Percentiles rank a stretch among this genome's conserved stretches.
Evolutionary conservation across 352 stramenopile genomes (phyloP).

Genomic region (Nothophytophthora sp.): DNA sequence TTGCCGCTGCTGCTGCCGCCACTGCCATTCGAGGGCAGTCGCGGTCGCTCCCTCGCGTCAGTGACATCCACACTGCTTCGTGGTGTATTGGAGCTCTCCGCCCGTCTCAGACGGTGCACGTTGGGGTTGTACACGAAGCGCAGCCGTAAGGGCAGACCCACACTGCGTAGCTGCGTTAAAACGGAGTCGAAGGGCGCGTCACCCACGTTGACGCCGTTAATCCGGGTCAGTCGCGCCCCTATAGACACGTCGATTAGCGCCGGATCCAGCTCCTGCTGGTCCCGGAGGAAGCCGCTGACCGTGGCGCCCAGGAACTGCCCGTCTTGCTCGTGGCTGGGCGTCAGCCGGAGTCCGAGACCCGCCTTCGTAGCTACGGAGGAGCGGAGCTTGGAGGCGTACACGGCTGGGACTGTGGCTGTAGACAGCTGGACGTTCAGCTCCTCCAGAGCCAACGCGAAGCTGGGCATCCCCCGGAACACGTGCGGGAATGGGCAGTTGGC

Average conservation of each 20-base stretch:
- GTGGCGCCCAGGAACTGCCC: constrained; percentile 65
- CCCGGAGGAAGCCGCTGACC: constrained; percentile 67
- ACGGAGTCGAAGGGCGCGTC: constrained; percentile 69
- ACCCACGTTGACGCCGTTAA: constrained; percentile 70
- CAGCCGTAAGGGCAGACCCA: constrained; percentile 56
- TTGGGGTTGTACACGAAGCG: constrained; percentile 70
- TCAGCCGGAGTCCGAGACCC: constrained; percentile 61
- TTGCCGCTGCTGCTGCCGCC: constrained; percentile 20
- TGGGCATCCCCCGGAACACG: constrained; percentile 62
- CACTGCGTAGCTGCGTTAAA: constrained; percentile 46
- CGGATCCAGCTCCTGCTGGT: constrained; percentile 57
- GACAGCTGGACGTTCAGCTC: constrained; percentile 69
- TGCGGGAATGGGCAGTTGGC: constrained; percentile 77
- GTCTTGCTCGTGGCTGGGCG: constrained; percentile 60
- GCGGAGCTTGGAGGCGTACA: constrained; percentile 70
- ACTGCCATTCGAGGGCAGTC: constrained; percentile 5
- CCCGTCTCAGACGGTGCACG: constrained; percentile 32
- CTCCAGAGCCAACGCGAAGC: constrained; percentile 72
- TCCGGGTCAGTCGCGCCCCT: constrained; percentile 61
- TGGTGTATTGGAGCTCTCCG: constrained; percentile 4
- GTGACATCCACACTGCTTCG: constrained; percentile 10
- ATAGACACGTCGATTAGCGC: constrained; percentile 58
- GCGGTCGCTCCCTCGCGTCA: constrained; percentile 6
- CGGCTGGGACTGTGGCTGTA: constrained; percentile 31
- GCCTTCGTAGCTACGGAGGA: constrained; percentile 56